Conservation (phyloP, 2,329 filamentous ascomycete genomes). For the Colletotrichum liaoningense region DNA sequence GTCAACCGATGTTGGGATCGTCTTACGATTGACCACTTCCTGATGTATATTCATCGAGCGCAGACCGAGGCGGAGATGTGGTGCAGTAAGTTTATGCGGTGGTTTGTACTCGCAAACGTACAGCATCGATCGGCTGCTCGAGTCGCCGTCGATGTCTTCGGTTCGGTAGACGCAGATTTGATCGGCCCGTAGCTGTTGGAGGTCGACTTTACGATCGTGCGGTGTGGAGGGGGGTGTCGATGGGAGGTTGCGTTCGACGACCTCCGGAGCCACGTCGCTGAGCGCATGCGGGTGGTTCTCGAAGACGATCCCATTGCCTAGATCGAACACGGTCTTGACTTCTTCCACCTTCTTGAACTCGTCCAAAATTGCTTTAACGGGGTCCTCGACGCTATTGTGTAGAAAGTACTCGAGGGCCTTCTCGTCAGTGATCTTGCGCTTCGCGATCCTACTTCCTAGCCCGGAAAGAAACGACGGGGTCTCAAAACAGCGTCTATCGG, state of each 20-base stretch:
- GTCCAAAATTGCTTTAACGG: conserved; percentile 44
- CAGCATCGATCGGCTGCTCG: conserved; percentile 37
- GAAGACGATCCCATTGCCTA: conserved; percentile 46
- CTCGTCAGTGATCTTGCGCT: conserved; percentile 40
- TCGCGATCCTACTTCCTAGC: conserved; percentile 39
- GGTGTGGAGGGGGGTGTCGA: conserved; percentile 31
- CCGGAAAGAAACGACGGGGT: conserved; percentile 38
- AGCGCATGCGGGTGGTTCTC: conserved; percentile 44
- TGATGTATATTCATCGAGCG: conserved; percentile 53
- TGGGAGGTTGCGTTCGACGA: conserved; percentile 40
- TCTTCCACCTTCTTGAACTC: conserved; percentile 40
- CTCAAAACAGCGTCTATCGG: conserved; percentile 42
- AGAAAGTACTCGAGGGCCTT: conserved; percentile 45
- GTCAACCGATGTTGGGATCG: conserved; percentile 40
- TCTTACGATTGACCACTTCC: conserved; percentile 46
- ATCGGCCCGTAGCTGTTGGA: conserved; percentile 42
- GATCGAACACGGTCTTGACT: conserved; percentile 38
- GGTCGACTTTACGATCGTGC: background rate
- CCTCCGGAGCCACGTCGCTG: conserved; percentile 42
- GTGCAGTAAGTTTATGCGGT: conserved; percentile 57
- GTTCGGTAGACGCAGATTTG: conserved; percentile 39
- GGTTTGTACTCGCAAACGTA: conserved; percentile 58
- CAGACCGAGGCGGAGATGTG: conserved; percentile 54
- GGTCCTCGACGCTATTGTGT: conserved; percentile 44
- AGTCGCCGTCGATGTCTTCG: background rate